Percentiles rank a stretch among this genome's conserved stretches.
Evolutionary conservation across 228 moss, liverwort and hornwort genomes (phyloP).

Genomic region (Sphagnum fallax): DNA sequence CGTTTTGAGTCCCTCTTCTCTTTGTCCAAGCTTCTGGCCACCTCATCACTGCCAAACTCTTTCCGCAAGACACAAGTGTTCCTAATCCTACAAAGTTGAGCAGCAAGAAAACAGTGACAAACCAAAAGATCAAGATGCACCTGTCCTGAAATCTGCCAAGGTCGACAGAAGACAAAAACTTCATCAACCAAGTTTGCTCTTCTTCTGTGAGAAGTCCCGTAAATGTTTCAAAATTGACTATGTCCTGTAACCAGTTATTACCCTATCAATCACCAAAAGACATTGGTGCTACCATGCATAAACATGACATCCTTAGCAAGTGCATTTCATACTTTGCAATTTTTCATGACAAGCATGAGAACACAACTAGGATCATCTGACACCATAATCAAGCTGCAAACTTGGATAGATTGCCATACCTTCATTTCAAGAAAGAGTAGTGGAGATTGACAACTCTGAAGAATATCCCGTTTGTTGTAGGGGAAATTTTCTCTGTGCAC

Average conservation of each 20-base stretch:
- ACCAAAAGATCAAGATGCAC: constrained; percentile 17
- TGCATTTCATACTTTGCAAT: too few relatives aligned
- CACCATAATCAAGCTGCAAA: neutral
- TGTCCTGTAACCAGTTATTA: constrained; percentile 39
- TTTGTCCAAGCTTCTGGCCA: too few relatives aligned
- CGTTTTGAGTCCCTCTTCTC: too few relatives aligned
- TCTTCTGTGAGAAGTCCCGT: constrained; percentile 85
- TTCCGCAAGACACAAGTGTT: too few relatives aligned
- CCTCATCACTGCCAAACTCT: too few relatives aligned
- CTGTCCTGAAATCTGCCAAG: constrained; percentile 60
- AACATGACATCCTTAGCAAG: too few relatives aligned
- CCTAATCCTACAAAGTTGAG: too few relatives aligned
- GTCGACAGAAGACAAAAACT: constrained; percentile 69
- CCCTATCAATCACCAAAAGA: too few relatives aligned
- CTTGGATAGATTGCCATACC: constrained; percentile 52
- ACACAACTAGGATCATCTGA: too few relatives aligned
- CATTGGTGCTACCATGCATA: too few relatives aligned
- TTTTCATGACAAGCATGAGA: too few relatives aligned
- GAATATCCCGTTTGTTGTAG: constrained; percentile 85
- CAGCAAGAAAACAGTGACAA: too few relatives aligned
- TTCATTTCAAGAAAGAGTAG: constrained; percentile 86
- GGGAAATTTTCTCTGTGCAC: constrained; percentile 84
- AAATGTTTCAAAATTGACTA: constrained; percentile 91
- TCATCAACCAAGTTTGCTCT: constrained; percentile 88
- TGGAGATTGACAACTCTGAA: constrained; percentile 86